Percentiles rank a stretch among this genome's conserved stretches.
phyloP scores from a whole-genome alignment of 169 alveolate genomes.

The Plasmodium ovale region DNA sequence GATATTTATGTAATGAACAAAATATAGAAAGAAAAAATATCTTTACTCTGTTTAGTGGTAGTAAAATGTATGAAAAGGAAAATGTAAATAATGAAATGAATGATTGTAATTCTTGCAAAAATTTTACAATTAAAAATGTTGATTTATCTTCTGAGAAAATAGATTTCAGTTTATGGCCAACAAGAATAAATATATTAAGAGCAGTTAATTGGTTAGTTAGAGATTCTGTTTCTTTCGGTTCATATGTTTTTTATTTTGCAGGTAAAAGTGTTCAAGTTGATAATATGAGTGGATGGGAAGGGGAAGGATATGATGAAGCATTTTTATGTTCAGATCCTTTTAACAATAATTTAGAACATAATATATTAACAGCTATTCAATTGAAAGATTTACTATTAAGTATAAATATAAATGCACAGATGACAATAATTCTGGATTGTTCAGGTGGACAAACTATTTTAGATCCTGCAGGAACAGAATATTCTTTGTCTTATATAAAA shows the following conservation, averaged over 20 bases:
- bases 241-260: conserved; percentile 90
- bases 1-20: conserved; percentile 12
- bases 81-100: conserved; percentile 18
- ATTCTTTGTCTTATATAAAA: conserved; percentile 86
- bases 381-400: conserved; percentile 85
- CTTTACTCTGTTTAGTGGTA: conserved; percentile 78
- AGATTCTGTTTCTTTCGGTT: conserved; percentile 86
- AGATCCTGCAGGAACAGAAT: conserved; percentile 89
- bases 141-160: conserved; percentile 78
- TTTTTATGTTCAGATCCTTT: conserved; percentile 90
- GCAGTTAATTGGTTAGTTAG: conserved; percentile 90
- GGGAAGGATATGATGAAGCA: conserved; percentile 95
- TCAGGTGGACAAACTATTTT: conserved; percentile 92
- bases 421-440: conserved; percentile 89
- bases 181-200: conserved; percentile 86
- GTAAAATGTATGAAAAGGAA: conserved; percentile 51
- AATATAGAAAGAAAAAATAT: conserved; percentile 15
- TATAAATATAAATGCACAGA: conserved; percentile 80
- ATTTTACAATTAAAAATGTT: conserved; percentile 80
- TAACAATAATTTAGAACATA: conserved; percentile 78
- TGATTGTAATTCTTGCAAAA: conserved; percentile 77
- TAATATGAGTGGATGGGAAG: conserved; percentile 93
- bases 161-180: conserved; percentile 83
- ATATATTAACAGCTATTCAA: conserved; percentile 87
- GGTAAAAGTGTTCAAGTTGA: conserved; percentile 93